These are phyloP conservation scores for Symbiotaphrina buchneri DNA, from an alignment of 495 filamentous ascomycete genomes.

Conservation along the genomic window DNA sequence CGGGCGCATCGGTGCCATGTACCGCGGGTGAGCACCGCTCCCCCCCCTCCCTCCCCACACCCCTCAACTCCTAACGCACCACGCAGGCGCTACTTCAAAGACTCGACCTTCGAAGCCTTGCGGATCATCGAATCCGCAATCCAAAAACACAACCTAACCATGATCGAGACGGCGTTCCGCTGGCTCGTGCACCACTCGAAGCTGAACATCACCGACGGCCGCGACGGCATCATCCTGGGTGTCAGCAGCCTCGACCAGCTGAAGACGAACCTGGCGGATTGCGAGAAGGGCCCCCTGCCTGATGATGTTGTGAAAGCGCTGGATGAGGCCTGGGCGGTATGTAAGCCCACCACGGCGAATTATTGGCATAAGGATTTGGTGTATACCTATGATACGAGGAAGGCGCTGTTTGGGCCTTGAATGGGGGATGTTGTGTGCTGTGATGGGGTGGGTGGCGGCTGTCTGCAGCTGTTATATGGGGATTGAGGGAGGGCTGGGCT, in stretches of 20 bases:
- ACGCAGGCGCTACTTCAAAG: constrained; percentile 59
- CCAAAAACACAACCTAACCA: constrained; percentile 48
- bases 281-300: constrained; percentile 76
- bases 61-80: too few species aligned
- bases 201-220: constrained; percentile 48
- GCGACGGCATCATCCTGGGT: constrained; percentile 64
- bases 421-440: too few species aligned
- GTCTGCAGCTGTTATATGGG: too few species aligned
- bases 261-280: constrained; percentile 45
- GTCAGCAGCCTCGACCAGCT: constrained; percentile 56
- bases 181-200: constrained; percentile 65
- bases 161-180: constrained; percentile 66
- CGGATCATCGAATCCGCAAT: constrained; percentile 48
- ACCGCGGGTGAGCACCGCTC: too few species aligned
- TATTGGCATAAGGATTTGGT: constrained; percentile 6
- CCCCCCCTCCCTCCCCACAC: too few species aligned
- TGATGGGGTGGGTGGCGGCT: too few species aligned
- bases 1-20: constrained; percentile 28
- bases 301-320: constrained; percentile 61
- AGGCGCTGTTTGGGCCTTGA: constrained; percentile 5
- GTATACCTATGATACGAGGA: constrained; percentile 6
- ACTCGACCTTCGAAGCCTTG: constrained; percentile 56
- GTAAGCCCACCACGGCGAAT: constrained; percentile 40
- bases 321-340: constrained; percentile 52
- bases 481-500: too few species aligned